Evolutionary conservation across 768 basidiomycete genomes (phyloP).

Genomic region (Pisolithus microcarpus): DNA sequence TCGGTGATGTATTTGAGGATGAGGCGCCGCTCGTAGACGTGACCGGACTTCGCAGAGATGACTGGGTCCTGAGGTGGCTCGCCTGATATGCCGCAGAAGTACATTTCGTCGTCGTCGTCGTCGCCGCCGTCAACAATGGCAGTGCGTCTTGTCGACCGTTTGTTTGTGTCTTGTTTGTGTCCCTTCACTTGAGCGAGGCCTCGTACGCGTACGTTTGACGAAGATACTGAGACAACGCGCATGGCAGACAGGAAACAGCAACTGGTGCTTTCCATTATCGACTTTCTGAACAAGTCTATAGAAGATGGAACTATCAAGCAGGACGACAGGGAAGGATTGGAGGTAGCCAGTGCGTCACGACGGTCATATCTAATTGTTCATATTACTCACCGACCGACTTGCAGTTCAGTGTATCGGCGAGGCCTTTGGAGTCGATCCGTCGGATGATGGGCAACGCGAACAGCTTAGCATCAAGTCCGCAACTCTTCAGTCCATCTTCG

Average conservation of each 20-base stretch:
- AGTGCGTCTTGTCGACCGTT: slow-evolving; percentile 1
- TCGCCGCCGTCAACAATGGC: neutral
- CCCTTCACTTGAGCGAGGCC: too few species aligned
- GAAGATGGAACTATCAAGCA: slow-evolving; percentile 84
- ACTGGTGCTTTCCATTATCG: slow-evolving; percentile 77
- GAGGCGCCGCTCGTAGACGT: slow-evolving; percentile 90
- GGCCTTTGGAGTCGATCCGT: slow-evolving; percentile 85
- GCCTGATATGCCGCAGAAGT: slow-evolving; percentile 89
- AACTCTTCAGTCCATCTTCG: slow-evolving; percentile 75
- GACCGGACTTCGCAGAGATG: slow-evolving; percentile 82
- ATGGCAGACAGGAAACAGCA: slow-evolving; percentile 78
- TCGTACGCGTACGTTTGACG: slow-evolving; percentile 1
- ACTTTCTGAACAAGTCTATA: slow-evolving; percentile 81
- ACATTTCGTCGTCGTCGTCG: slow-evolving; percentile 38
- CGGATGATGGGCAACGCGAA: slow-evolving; percentile 50
- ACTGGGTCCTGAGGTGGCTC: slow-evolving; percentile 93
- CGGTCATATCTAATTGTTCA: neutral
- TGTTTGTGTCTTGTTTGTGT: slow-evolving; percentile 41
- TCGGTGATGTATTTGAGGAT: slow-evolving; percentile 94
- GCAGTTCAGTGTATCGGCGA: slow-evolving; percentile 95
- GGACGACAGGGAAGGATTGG: slow-evolving; percentile 86
- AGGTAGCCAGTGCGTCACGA: slow-evolving; percentile 72
- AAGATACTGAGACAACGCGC: slow-evolving; percentile 15
- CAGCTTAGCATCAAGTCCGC: slow-evolving; percentile 74
- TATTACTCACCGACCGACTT: neutral